phyloP scores from a whole-genome alignment of 805 yeast species.

The Candida sphagnicola region DNA sequence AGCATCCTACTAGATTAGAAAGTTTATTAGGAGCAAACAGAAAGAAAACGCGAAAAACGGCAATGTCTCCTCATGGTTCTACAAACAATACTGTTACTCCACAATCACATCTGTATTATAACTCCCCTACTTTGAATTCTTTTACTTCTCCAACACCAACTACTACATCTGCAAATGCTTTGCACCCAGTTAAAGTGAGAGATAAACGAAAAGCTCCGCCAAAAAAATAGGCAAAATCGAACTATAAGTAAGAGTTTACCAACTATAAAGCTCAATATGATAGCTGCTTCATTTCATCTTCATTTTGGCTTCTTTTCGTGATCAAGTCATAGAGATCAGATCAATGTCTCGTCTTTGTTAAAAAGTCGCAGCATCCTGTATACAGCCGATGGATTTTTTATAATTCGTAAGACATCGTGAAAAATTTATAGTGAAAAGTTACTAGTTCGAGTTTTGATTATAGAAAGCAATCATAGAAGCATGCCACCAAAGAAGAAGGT shows the following conservation, averaged over 20 bases:
- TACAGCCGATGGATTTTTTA: background rate
- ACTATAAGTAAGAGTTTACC: too few species aligned
- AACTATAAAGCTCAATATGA: too few species aligned
- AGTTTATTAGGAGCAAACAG: constrained; percentile 22
- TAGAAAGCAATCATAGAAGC: constrained; percentile 7
- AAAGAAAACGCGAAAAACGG: constrained; percentile 16
- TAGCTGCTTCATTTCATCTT: too few species aligned
- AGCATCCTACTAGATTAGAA: constrained; percentile 21
- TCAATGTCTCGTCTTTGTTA: too few species aligned
- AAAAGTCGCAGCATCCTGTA: background rate
- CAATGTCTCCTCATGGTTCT: constrained; percentile 4
- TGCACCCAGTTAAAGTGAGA: constrained; percentile 6
- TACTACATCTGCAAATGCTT: constrained; percentile 4
- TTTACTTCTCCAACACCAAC: constrained; percentile 5
- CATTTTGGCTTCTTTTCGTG: too few species aligned
- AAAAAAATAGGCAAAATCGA: constrained; percentile 17
- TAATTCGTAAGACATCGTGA: constrained; percentile 2
- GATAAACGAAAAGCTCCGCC: constrained; percentile 18
- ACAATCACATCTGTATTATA: constrained; percentile 5
- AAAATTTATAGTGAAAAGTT: constrained; percentile 1
- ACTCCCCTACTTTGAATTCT: background rate
- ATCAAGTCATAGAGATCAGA: too few species aligned
- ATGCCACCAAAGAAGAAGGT: constrained; percentile 84
- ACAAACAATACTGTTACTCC: constrained; percentile 11
- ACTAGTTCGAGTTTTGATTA: background rate